Base-by-base conservation (phyloP, 495 filamentous ascomycete genomes). In the Talaromyces nanjingensis region DNA sequence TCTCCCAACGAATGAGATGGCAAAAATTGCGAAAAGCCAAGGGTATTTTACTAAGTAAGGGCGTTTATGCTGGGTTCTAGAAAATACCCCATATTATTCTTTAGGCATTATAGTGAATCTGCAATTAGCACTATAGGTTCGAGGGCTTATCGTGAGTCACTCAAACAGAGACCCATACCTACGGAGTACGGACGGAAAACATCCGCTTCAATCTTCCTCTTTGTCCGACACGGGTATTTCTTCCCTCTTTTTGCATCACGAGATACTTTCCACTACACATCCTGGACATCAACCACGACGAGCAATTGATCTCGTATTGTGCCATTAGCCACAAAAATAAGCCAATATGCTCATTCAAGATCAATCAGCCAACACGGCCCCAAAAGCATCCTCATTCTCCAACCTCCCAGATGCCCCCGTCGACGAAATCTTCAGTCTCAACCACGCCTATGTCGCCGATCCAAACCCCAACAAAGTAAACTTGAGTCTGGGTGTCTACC, bases 341-440 rank as follows among this genome's bases (percentile, higher is more conserved):
- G 69, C 42, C 59, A 63, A 22, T 11, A 64, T 64, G 62, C 52
- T 64, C 4, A 64, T 64, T 37, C 52, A 64, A 56, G 61, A 60
- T 27, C 59, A 60, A 29, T 45, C 34, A 47, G 14, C 29, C 7
- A 54, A 52, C n/a, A 22, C 61, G 61, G 16, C 56, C 64, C 58
- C 18, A 53, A 58, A 33, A 9, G 8, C 25, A 18, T 64, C 63
- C 12, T 58, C 63, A 20, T 72, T 72, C 58, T 45, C 64, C n/a
- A 60, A 49, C 18, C 68, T 72, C 6, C 64, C 68, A 8, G 37
- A 59, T 31, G 63, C 59, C 11, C 68, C 70, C 1, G 34, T 45
- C 11, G 78, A 81, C 60, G 78, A 81, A 71, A 79, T 79, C 72
- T 81, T 81, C 68, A 76, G 75, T 29, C 63, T 81, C 65, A 79